A percentile compares a stretch with the other conserved stretches of the same genome.
Conservation (phyloP, 1,284 basidiomycete genomes). For the Prillingera fragicola region DNA sequence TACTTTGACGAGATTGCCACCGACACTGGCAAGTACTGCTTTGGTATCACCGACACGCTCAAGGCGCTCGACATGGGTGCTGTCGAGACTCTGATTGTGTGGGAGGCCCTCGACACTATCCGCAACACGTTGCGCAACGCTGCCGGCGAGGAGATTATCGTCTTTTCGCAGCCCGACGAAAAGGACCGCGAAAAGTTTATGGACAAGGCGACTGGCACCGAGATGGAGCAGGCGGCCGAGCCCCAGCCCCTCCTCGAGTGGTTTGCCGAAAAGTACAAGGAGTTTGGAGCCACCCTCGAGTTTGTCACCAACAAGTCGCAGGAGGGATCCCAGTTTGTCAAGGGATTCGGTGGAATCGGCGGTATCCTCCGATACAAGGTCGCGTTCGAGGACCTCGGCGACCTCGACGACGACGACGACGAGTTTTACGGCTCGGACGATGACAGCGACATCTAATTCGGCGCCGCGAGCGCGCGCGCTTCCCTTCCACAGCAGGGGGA, state of each 20-base stretch:
- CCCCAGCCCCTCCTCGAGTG: conserved; percentile 85
- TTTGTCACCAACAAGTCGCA: conserved; percentile 65
- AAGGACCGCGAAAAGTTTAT: conserved; percentile 89
- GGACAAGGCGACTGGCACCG: conserved; percentile 87
- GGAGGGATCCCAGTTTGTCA: conserved; percentile 97
- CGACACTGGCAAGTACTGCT: conserved; percentile 96
- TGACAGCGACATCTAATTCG: conserved; percentile 35
- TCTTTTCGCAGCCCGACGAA: conserved; percentile 67
- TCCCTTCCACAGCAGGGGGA: too few relatives aligned
- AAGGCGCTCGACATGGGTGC: conserved; percentile 95
- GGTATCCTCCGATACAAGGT: conserved; percentile 91
- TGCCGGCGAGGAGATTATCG: conserved; percentile 71
- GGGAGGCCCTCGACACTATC: conserved; percentile 90
- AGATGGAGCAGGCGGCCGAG: conserved; percentile 86
- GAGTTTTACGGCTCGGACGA: conserved; percentile 50
- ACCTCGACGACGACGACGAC: conserved; percentile 57
- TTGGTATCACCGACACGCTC: conserved; percentile 94
- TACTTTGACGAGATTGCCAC: conserved; percentile 99
- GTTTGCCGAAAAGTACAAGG: conserved; percentile 98
- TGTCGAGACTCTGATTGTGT: conserved; percentile 95
- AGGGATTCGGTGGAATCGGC: conserved; percentile 97
- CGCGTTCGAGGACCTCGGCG: conserved; percentile 73
- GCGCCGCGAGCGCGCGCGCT: too few relatives aligned
- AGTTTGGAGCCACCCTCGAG: conserved; percentile 92
- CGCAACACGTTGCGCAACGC: conserved; percentile 83